A percentile compares a stretch with the other conserved stretches of the same genome.
phyloP scores from a whole-genome alignment of 257 asterid genomes.

The Salvia hispanica region DNA sequence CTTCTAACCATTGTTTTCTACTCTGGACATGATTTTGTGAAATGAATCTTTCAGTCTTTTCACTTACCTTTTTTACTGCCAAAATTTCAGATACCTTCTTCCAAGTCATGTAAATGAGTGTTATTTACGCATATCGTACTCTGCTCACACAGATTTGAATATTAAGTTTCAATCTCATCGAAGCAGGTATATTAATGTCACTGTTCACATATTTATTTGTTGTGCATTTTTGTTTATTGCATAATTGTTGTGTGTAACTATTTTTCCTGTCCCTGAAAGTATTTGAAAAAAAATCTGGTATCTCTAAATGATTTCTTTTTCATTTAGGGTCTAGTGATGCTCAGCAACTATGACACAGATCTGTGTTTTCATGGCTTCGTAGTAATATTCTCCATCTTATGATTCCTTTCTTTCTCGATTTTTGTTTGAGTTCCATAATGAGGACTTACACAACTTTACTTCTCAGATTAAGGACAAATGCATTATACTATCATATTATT shows the following conservation, averaged over 20 bases:
- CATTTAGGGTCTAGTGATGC: conserved; percentile 79
- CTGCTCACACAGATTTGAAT: conserved; percentile 84
- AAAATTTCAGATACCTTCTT: conserved; percentile 70
- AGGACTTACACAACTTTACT: conserved; percentile 17
- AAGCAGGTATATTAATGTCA: conserved; percentile 57
- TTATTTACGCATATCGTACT: conserved; percentile 76
- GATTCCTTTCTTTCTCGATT: conserved; percentile 21
- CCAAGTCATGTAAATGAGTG: conserved; percentile 69
- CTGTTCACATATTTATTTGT: conserved; percentile 30
- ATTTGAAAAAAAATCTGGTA: conserved; percentile 29
- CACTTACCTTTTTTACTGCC: conserved; percentile 23
- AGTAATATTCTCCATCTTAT: conserved; percentile 65
- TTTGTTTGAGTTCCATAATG: conserved; percentile 27
- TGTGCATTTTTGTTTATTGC: conserved; percentile 23
- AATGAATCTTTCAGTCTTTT: conserved; percentile 23
- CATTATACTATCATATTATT: not conserved
- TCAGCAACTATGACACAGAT: conserved; percentile 69
- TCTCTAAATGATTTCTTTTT: conserved; percentile 58
- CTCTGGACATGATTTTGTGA: not conserved
- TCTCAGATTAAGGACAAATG: conserved; percentile 26
- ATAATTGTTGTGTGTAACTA: conserved; percentile 8
- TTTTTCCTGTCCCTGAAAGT: conserved; percentile 13
- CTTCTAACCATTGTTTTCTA: conserved; percentile 18
- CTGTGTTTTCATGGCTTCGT: conserved; percentile 58
- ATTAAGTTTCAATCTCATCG: conserved; percentile 89